A percentile compares a stretch with the other conserved stretches of the same genome.
Conservation (phyloP, 2,329 filamentous ascomycete genomes). For the Colletotrichum sp. region DNA sequence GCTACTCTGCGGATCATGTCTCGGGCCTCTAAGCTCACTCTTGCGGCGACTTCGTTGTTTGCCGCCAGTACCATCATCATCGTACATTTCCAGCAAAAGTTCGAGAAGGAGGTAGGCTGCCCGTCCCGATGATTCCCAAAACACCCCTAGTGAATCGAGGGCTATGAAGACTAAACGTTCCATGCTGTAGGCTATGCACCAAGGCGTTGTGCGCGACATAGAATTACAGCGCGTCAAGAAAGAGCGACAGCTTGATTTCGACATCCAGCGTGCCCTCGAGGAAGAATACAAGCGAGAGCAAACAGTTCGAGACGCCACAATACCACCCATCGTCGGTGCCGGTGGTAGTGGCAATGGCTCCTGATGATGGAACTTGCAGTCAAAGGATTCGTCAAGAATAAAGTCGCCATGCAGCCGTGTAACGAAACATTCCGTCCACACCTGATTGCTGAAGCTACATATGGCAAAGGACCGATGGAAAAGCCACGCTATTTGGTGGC, state of each 20-base stretch:
- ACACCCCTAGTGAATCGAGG: neutral
- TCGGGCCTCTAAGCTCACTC: slow-evolving; percentile 83
- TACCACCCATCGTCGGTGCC: neutral
- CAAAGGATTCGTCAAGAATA: neutral
- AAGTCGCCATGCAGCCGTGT: neutral
- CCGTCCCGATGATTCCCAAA: neutral
- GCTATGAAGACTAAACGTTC: neutral
- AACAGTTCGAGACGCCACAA: slow-evolving; percentile 64
- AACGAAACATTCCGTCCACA: neutral
- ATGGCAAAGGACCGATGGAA: neutral
- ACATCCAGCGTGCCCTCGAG: slow-evolving; percentile 85
- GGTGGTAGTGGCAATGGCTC: neutral
- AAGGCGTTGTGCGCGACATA: slow-evolving; percentile 91
- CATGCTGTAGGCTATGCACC: slow-evolving; percentile 85
- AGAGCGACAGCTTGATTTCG: slow-evolving; percentile 93
- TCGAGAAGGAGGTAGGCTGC: slow-evolving; percentile 53
- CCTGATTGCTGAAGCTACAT: neutral
- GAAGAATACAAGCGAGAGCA: slow-evolving; percentile 91
- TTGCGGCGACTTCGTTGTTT: slow-evolving; percentile 77
- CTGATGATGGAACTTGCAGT: neutral
- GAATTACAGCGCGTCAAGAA: slow-evolving; percentile 90
- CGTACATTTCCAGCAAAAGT: slow-evolving; percentile 88
- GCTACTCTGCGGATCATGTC: slow-evolving; percentile 68
- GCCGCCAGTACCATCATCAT: slow-evolving; percentile 79
- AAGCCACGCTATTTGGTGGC: neutral